Base-by-base conservation (phyloP, 257 asterid genomes). In the Capsicum pubescens region DNA sequence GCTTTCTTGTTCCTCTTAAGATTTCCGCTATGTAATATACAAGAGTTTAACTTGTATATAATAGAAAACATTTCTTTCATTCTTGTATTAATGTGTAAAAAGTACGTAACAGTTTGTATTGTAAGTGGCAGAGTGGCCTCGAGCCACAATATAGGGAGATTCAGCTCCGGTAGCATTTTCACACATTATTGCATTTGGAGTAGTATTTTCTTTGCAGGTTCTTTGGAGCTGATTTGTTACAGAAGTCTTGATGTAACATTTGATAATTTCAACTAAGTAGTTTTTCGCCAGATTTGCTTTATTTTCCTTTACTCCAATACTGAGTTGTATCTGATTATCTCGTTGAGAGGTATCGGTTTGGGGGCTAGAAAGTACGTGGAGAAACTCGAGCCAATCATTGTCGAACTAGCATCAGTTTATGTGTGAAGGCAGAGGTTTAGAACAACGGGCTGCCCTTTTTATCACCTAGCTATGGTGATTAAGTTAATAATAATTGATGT, bases 1-100 rank as follows among this genome's bases (percentile, higher is more conserved):
- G 98, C 98, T 96, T 78, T 94, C 99, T 79, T 97, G 99, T 88
- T 97, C 98, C 76, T 94, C 98, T 16, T 93, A 87, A 93, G 89
- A 63, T 87, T 81, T 81, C 69, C 84, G 46, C 52, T 66, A 79
- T 69, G 35, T 54, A 58, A 72, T 77, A 68, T 77, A 54, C 13
- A 52, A 52, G 81, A 76, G 81, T 76, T 76, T 26, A 15, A 52
- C 81, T 76, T 76, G 81, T 52, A 52, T 76, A 46, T 71, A 39
- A 26, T 36, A 76, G 63, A 76, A 72, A 76, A 13, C 59, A 7
- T 21, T 21, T 52, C 42, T 76, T 57, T 76, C 61, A 8, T 50
- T 50, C 13, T 12, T 50, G 81, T 54, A 21, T 44, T 52, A 13
- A 52, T 52, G 61, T 76, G 46, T 21, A 76, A 76, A 74, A 52